Conservation (phyloP, 331 rosid genomes). For the Prunus yedoensis region DNA sequence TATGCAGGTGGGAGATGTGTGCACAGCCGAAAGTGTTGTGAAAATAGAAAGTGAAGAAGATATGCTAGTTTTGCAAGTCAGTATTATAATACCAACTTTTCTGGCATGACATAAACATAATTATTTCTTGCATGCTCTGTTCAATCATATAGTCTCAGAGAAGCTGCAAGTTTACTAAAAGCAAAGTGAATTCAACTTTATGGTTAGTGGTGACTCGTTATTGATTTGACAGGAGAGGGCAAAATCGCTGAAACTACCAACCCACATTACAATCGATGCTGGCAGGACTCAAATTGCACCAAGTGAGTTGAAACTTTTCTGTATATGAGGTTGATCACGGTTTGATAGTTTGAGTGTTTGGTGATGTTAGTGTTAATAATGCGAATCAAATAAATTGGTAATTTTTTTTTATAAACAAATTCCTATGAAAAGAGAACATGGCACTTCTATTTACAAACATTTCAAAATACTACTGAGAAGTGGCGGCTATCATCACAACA, state of each 20-base stretch:
- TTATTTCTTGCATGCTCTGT: neutral
- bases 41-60: slow-evolving; percentile 94
- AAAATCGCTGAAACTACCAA: slow-evolving; percentile 73
- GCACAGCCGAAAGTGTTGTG: slow-evolving; percentile 94
- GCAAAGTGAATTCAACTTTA: neutral
- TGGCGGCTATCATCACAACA: neutral
- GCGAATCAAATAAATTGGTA: neutral
- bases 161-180: neutral
- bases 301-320: slow-evolving; percentile 48
- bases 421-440: too few relatives aligned
- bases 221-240: slow-evolving; percentile 65
- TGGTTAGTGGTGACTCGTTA: neutral
- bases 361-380: neutral
- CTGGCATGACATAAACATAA: neutral
- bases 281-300: slow-evolving; percentile 99
- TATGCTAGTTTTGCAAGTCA: slow-evolving; percentile 83
- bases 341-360: neutral
- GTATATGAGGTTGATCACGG: slow-evolving; percentile 16
- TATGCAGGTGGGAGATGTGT: slow-evolving; percentile 94
- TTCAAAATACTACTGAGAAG: neutral
- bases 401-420: too few relatives aligned
- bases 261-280: slow-evolving; percentile 92
- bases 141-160: neutral
- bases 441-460: neutral
- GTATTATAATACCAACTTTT: slow-evolving; percentile 14